phyloP scores from a whole-genome alignment of 2,329 filamentous ascomycete genomes.

The Botrytis deweyae region DNA sequence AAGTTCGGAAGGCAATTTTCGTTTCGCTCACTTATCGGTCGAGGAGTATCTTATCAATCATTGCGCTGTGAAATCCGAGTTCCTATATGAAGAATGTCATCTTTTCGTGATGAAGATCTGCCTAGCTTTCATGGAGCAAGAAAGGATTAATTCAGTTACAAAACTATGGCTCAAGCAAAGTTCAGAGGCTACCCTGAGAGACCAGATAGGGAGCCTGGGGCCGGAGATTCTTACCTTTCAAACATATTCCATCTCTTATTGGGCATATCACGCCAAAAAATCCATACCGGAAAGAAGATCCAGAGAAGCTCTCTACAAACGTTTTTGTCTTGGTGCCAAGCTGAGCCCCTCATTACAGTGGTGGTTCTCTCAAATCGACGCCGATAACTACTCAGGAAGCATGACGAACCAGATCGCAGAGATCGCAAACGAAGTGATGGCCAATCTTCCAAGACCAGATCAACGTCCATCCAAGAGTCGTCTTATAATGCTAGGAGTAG shows the following conservation, averaged over 20 bases:
- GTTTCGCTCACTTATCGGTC: not conserved
- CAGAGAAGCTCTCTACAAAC: not conserved
- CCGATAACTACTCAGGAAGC: not conserved
- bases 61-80: not conserved
- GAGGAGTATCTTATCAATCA: not conserved
- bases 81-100: not conserved
- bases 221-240: not conserved
- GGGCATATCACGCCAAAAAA: not conserved
- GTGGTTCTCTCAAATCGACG: not conserved
- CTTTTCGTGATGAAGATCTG: not conserved
- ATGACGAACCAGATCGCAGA: too few species aligned
- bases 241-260: not conserved
- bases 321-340: not conserved
- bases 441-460: not conserved
- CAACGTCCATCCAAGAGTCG: not conserved
- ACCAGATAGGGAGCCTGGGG: too few species aligned
- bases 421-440: fast-evolving
- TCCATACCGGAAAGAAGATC: not conserved
- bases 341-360: not conserved
- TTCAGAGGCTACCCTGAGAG: too few species aligned
- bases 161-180: not conserved
- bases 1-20: not conserved
- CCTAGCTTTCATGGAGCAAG: not conserved
- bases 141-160: not conserved
- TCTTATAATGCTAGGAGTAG: not conserved